Evolutionary conservation across 805 yeast genomes (phyloP).

Genomic region (Nakazawaea anatomiae): DNA sequence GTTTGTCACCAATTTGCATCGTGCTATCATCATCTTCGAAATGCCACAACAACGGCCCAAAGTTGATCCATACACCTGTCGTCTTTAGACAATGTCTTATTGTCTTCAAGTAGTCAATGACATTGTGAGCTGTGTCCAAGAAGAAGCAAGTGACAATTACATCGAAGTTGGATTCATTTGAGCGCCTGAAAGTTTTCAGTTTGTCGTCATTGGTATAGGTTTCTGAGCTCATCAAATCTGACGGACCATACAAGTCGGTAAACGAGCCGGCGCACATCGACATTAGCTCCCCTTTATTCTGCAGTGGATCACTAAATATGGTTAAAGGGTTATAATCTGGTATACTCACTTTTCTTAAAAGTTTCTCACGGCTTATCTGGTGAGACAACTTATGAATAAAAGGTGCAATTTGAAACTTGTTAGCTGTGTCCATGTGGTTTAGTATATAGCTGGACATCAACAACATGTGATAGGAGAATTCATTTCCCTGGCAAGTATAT

Average conservation of each 20-base stretch:
- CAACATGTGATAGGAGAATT: constrained; percentile 60
- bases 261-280: constrained; percentile 73
- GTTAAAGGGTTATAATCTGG: constrained; percentile 47
- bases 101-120: constrained; percentile 50
- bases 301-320: constrained; percentile 28
- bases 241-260: constrained; percentile 58
- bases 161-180: constrained; percentile 34
- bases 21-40: constrained; percentile 45
- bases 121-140: constrained; percentile 56
- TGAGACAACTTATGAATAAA: constrained; percentile 48
- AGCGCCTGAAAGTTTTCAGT: constrained; percentile 35
- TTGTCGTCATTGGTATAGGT: constrained; percentile 29
- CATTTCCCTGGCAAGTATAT: constrained; percentile 62
- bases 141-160: constrained; percentile 52
- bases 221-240: constrained; percentile 27
- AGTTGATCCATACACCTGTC: constrained; percentile 54
- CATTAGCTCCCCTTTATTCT: constrained; percentile 47
- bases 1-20: constrained; percentile 17
- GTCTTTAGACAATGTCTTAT: constrained; percentile 38
- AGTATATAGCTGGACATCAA: constrained; percentile 48
- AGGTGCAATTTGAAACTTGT: constrained; percentile 42
- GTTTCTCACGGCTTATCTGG: constrained; percentile 36
- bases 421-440: constrained; percentile 36
- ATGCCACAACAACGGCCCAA: constrained; percentile 73
- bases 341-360: constrained; percentile 41